Base-by-base conservation (phyloP, 2,329 filamentous ascomycete species). In the Colletotrichum tofieldiae region DNA sequence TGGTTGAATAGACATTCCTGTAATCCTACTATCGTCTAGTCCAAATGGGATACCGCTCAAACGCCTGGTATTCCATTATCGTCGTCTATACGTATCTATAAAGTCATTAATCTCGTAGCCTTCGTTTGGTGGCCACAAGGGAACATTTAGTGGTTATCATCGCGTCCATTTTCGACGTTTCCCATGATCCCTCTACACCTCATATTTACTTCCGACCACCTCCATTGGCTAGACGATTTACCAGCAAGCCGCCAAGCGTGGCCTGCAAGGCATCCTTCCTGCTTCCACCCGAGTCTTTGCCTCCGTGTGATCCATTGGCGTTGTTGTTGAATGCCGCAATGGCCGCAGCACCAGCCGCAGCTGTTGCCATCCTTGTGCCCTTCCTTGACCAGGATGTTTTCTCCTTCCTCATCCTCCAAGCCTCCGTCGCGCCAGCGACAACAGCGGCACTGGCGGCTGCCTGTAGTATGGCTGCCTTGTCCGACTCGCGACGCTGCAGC, bases 301-400 rank as follows among this genome's bases (percentile, higher is more conserved):
- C 52, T 16, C 52, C 59, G 2, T 64, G 35, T 7, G 65, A 55
- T 7, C 52, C 65, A 9, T 56, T 35, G 20, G 26, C 29, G 11
- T 61, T 41, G 18, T 68, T 67, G 32, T 72, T 75, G 56, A 75
- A 69, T 11, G 73, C 73, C 26, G 73, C 73, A 7, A 75, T 65
- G 32, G 73, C 73, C 32, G 72, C 73, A 16, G 73, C 73, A 0
- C 73, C 73, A 3, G 72, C 73, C 16, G 73, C 73, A 3, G 73
- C 73, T 16, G 73, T 74, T 1, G 72, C 73, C 39, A 75, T 56
- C 52, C 41, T 63, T 16, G 56, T 65, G 5, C 72, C 72, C 62
- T 75, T 75, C 58, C 65, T 67, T 8, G 61, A 51, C 73, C 72
- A 72, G 2, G 65, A 66, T 9, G 61, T 55, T 61, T 72, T 72